Evolutionary conservation across 31 red algal genomes (phyloP).

Genomic region (Porphyra umbilicalis): DNA sequence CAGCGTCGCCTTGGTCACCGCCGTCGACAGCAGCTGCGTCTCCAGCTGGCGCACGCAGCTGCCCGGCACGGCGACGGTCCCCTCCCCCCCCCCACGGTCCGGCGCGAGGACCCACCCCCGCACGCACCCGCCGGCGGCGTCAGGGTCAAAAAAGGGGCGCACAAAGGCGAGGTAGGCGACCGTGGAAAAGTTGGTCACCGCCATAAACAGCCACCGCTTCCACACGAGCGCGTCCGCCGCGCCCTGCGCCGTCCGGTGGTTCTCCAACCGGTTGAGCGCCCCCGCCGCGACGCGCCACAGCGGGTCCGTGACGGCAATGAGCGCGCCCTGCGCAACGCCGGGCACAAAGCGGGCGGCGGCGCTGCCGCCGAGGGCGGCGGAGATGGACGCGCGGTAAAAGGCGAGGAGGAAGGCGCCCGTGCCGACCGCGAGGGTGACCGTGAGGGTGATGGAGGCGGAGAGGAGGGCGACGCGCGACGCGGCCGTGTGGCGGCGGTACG

Average conservation of each 20-base stretch:
- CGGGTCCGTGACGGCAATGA: constrained; percentile 37
- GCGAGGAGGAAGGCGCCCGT: constrained; percentile 18
- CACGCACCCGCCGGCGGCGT: constrained; percentile 15
- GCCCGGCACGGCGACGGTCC: background rate
- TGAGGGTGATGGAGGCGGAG: background rate
- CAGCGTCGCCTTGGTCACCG: constrained; percentile 53
- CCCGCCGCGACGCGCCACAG: constrained; percentile 24
- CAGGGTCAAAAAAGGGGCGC: constrained; percentile 42
- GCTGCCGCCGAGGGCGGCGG: constrained; percentile 7
- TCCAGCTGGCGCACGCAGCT: constrained; percentile 41
- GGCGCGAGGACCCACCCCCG: constrained; percentile 3
- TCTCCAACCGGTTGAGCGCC: constrained; percentile 31
- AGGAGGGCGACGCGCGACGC: background rate
- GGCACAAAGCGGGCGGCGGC: constrained; percentile 23
- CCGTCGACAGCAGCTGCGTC: constrained; percentile 29
- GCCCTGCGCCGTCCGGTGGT: constrained; percentile 40
- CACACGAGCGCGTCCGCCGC: constrained; percentile 29
- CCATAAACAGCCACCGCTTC: constrained; percentile 49
- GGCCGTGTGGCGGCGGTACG: background rate
- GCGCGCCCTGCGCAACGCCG: constrained; percentile 30
- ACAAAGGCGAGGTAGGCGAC: constrained; percentile 71
- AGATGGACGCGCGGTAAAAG: constrained; percentile 22
- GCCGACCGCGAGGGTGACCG: constrained; percentile 6
- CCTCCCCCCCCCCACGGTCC: too few species aligned
- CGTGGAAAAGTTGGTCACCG: constrained; percentile 31